phyloP scores from a whole-genome alignment of 371 early-diverging fungal genomes.

The Mucor irregularis region DNA sequence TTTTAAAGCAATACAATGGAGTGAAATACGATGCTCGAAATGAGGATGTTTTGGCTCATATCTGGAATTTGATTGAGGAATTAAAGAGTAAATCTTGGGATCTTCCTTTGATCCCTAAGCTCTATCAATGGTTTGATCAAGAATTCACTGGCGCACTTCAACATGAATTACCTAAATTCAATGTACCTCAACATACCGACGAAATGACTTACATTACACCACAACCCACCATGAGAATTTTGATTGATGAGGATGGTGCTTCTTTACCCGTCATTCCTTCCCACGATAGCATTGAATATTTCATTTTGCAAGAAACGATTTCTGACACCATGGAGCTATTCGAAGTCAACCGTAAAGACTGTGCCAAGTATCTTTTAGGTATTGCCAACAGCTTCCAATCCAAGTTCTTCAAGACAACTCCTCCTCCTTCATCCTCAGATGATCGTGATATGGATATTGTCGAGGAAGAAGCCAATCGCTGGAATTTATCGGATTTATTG shows the following conservation, averaged over 20 bases:
- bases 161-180: slow-evolving; percentile 62
- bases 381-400: slow-evolving; percentile 59
- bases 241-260: slow-evolving; percentile 43
- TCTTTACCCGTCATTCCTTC: slow-evolving; percentile 45
- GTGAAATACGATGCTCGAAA: slow-evolving; percentile 44
- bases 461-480: slow-evolving; percentile 20
- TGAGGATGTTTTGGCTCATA: slow-evolving; percentile 65
- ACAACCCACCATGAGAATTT: slow-evolving; percentile 28
- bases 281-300: slow-evolving; percentile 64
- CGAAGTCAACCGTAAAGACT: slow-evolving; percentile 81
- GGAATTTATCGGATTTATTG: slow-evolving; percentile 41
- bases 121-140: slow-evolving; percentile 58
- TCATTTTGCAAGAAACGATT: slow-evolving; percentile 78
- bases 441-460: slow-evolving; percentile 29
- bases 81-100: slow-evolving; percentile 65
- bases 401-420: slow-evolving; percentile 53
- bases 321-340: slow-evolving; percentile 78
- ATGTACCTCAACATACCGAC: slow-evolving; percentile 44
- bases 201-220: slow-evolving; percentile 29
- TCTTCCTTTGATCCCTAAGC: slow-evolving; percentile 61
- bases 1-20: slow-evolving; percentile 59
- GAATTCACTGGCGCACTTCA: slow-evolving; percentile 58
- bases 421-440: slow-evolving; percentile 21
- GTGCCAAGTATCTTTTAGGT: slow-evolving; percentile 68
- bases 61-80: slow-evolving; percentile 70